These are phyloP conservation scores for Schwanniomyces vanrijiae DNA, from an alignment of 805 yeast genomes.

Conservation along the genomic window DNA sequence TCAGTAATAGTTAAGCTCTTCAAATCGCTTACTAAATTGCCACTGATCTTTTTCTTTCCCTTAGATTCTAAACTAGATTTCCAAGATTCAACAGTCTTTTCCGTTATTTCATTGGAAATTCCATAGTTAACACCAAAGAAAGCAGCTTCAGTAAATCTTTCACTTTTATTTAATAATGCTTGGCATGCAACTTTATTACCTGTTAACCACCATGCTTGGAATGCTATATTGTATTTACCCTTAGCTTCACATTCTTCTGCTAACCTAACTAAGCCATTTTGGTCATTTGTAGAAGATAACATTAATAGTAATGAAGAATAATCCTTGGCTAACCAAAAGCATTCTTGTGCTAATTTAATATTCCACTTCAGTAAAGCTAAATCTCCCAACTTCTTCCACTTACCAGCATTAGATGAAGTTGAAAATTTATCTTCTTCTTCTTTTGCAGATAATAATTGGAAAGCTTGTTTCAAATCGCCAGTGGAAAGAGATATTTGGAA, in stretches of 20 bases:
- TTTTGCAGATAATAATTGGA: constrained; percentile 40
- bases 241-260: constrained; percentile 66
- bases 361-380: constrained; percentile 77
- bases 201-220: constrained; percentile 85
- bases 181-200: constrained; percentile 69
- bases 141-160: constrained; percentile 81
- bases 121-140: constrained; percentile 75
- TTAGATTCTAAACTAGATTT: constrained; percentile 50
- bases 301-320: constrained; percentile 77
- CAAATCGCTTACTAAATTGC: constrained; percentile 53
- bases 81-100: constrained; percentile 62
- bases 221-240: constrained; percentile 88
- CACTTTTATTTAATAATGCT: constrained; percentile 63
- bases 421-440: constrained; percentile 50
- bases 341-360: constrained; percentile 73
- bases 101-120: constrained; percentile 36
- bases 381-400: constrained; percentile 94
- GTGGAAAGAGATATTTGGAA: constrained; percentile 85
- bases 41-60: constrained; percentile 60
- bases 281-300: constrained; percentile 78
- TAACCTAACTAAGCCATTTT: constrained; percentile 55
- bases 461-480: constrained; percentile 70
- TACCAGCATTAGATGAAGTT: constrained; percentile 37
- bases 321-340: constrained; percentile 79
- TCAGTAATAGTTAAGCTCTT: constrained; percentile 11